These are phyloP conservation scores for Vachellia collinsii DNA, from an alignment of 306 rosid genomes.

Conservation along the genomic window DNA sequence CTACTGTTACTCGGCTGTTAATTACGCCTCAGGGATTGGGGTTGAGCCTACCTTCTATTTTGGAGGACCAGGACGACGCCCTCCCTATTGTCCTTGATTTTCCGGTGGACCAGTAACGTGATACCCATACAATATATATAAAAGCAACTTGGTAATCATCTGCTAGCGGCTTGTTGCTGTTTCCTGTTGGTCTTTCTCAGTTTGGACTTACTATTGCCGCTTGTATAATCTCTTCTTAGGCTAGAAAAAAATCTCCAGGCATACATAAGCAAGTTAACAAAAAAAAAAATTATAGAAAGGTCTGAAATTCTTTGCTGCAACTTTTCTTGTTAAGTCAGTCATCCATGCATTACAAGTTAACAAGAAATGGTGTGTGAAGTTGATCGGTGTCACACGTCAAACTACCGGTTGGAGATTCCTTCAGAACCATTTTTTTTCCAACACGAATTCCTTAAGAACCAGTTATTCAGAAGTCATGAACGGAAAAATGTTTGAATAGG, in stretches of 20 bases:
- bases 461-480: neutral
- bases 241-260: too few relatives aligned
- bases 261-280: neutral
- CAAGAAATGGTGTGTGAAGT: neutral
- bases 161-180: too few relatives aligned
- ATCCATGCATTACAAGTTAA: neutral
- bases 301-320: neutral
- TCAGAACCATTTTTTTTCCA: too few relatives aligned
- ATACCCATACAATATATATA: neutral
- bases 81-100: constrained; percentile 50
- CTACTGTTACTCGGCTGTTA: constrained; percentile 47
- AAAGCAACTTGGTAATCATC: too few relatives aligned
- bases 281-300: neutral
- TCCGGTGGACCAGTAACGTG: neutral
- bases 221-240: too few relatives aligned
- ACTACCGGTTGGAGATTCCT: neutral
- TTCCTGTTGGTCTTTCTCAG: neutral
- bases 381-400: neutral
- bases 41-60: constrained; percentile 55
- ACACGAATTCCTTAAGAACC: too few relatives aligned
- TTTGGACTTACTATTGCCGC: too few relatives aligned
- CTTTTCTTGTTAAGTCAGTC: neutral
- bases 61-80: constrained; percentile 61
- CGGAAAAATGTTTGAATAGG: neutral
- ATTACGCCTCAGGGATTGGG: neutral